Percentiles rank a stretch among this genome's conserved stretches.
These are phyloP conservation scores for Pseudogymnoascus sp. DNA, from an alignment of 2,329 filamentous ascomycete genomes.

Conservation along the genomic window DNA sequence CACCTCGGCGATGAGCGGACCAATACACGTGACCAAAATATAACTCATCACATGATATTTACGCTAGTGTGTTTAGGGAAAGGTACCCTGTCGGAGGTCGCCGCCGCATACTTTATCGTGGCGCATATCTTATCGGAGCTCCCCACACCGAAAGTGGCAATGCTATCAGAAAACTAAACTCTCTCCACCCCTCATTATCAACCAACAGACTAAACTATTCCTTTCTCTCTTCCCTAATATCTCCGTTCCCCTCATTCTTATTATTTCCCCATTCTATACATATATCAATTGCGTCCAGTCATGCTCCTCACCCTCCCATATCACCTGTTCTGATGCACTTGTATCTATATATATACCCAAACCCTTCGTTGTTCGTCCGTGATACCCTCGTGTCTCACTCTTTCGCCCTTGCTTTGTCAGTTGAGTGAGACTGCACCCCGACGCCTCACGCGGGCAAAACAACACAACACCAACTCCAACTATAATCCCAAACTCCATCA, in stretches of 20 bases:
- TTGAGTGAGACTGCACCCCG: not conserved
- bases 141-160: slow-evolving; percentile 7
- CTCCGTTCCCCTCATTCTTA: not conserved
- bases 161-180: not conserved
- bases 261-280: slow-evolving; percentile 1
- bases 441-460: not conserved
- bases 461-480: not conserved
- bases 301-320: not conserved
- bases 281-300: not conserved
- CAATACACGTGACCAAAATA: not conserved
- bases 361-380: not conserved
- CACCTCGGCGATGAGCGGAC: not conserved
- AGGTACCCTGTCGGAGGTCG: not conserved
- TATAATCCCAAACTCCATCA: slow-evolving; percentile 23
- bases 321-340: slow-evolving; percentile 2
- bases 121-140: slow-evolving; percentile 5
- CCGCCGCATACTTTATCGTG: not conserved
- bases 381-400: slow-evolving; percentile 1
- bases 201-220: not conserved
- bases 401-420: not conserved
- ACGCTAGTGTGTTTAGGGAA: not conserved
- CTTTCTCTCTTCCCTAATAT: not conserved
- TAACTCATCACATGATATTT: not conserved
- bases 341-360: slow-evolving; percentile 6
- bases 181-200: slow-evolving; percentile 4